Evolutionary conservation across 2,329 filamentous ascomycete genomes (phyloP).

Genomic region (Calonectria pseudoturangicola): DNA sequence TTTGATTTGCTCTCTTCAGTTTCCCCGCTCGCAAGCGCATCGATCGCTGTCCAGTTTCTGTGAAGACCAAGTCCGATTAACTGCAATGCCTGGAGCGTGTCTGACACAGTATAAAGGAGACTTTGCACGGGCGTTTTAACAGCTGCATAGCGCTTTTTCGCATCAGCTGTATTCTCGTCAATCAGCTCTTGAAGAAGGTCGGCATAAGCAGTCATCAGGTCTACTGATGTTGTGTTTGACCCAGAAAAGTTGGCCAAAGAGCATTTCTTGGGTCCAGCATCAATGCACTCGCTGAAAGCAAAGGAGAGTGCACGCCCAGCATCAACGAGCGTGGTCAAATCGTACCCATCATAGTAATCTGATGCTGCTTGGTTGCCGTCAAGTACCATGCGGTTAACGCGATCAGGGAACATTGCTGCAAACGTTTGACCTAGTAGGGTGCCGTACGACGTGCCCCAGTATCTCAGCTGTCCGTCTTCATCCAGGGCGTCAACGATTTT

Average conservation of each 20-base stretch:
- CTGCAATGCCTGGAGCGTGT: background rate
- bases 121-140: background rate
- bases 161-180: background rate
- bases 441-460: slow-evolving; percentile 20
- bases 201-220: background rate
- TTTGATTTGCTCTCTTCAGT: background rate
- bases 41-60: background rate
- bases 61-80: background rate
- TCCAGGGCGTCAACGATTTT: background rate
- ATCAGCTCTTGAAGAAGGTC: background rate
- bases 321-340: background rate
- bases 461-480: background rate
- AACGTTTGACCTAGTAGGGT: slow-evolving; percentile 16
- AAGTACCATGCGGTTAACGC: slow-evolving; percentile 13
- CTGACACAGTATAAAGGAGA: background rate
- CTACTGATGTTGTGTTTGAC: background rate
- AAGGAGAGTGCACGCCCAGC: background rate
- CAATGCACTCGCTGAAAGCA: slow-evolving; percentile 1
- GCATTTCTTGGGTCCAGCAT: background rate
- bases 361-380: background rate
- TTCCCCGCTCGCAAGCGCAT: no score
- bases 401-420: slow-evolving; percentile 20
- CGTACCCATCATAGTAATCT: slow-evolving; percentile 1
- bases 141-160: background rate
- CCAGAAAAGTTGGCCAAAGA: background rate